phyloP scores from a whole-genome alignment of 129 eudicot genomes.

The Flaveria bidentis region DNA sequence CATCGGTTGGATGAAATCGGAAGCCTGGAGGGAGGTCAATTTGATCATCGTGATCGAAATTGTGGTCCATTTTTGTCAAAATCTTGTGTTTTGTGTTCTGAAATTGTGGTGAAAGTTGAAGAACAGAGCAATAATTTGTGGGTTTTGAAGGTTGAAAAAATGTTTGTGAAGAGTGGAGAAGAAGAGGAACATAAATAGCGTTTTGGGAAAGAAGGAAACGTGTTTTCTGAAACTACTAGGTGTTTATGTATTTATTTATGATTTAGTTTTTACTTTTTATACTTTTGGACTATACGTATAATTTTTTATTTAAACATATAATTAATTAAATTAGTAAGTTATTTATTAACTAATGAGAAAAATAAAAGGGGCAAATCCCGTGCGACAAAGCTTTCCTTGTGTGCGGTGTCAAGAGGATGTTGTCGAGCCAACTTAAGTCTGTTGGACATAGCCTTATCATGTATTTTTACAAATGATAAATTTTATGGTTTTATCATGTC shows the following conservation, averaged over 20 bases:
- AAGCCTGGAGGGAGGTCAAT: slow-evolving; percentile 83
- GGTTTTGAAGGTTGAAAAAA: slow-evolving; percentile 30
- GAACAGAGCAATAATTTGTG: slow-evolving; percentile 18
- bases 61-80: slow-evolving; percentile 22
- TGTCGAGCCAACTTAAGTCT: too few species aligned
- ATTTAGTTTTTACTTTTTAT: slow-evolving; percentile 8
- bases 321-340: not conserved
- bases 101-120: not conserved
- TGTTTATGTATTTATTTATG: slow-evolving; percentile 27
- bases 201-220: slow-evolving; percentile 52
- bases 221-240: slow-evolving; percentile 36
- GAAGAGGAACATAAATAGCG: slow-evolving; percentile 59
- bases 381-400: too few species aligned
- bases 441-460: too few species aligned
- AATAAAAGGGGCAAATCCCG: not conserved
- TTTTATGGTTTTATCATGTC: too few species aligned
- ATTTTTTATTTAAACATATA: not conserved
- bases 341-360: not conserved
- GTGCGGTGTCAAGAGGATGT: too few species aligned
- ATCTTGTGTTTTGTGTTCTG: not conserved
- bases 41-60: slow-evolving; percentile 38
- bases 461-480: too few species aligned
- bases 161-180: slow-evolving; percentile 30
- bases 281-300: not conserved
- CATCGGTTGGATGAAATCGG: slow-evolving; percentile 83